These are phyloP conservation scores for Hysterangium stoloniferum DNA, from an alignment of 768 basidiomycete genomes.

Conservation along the genomic window DNA sequence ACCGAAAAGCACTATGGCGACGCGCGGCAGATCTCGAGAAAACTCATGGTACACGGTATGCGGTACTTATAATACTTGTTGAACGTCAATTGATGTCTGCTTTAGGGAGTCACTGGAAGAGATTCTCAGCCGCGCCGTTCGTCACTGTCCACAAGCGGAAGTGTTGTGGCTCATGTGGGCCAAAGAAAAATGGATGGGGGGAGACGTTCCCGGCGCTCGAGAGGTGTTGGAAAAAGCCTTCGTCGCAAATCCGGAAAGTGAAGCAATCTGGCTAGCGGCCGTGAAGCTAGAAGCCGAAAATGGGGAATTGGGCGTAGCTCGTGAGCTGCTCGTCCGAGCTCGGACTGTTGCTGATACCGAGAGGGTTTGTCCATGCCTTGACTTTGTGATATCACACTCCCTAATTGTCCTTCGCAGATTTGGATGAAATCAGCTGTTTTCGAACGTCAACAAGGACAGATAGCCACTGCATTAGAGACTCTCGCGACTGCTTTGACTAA, in stretches of 20 bases:
- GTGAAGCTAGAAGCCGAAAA: conserved; percentile 97
- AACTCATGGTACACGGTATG: conserved; percentile 72
- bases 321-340: conserved; percentile 81
- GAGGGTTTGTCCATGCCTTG: conserved; percentile 42
- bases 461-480: conserved; percentile 66
- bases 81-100: conserved; percentile 1
- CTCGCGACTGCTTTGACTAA: conserved; percentile 67
- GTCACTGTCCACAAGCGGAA: conserved; percentile 91
- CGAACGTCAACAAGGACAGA: conserved; percentile 80
- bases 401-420: conserved; percentile 45
- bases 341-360: conserved; percentile 88
- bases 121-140: conserved; percentile 74
- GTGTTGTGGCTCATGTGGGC: conserved; percentile 97
- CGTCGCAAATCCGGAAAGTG: conserved; percentile 92
- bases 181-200: conserved; percentile 91
- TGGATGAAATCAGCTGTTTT: conserved; percentile 99
- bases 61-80: conserved; percentile 9
- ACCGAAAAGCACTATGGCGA: conserved; percentile 79
- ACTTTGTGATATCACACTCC: neutral
- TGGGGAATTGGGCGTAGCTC: conserved; percentile 78
- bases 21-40: conserved; percentile 92
- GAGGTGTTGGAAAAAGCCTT: conserved; percentile 86
- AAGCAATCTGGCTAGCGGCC: conserved; percentile 96
- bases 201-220: conserved; percentile 87
- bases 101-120: conserved; percentile 70